These are phyloP conservation scores for Copromyces sp. DNA, from an alignment of 495 filamentous ascomycete species.

Conservation along the genomic window DNA sequence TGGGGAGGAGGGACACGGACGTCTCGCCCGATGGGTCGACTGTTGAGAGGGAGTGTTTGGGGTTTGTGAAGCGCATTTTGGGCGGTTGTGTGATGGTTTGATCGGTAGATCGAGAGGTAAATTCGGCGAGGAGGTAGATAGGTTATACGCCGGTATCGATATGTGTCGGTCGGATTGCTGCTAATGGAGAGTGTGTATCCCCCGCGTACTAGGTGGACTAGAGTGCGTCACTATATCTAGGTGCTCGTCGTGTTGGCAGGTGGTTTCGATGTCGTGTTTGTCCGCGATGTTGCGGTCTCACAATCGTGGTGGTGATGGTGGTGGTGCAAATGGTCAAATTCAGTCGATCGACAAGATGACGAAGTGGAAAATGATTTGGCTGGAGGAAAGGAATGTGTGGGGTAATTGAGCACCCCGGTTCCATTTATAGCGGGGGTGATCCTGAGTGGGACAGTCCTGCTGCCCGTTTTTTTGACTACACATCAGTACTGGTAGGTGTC, in stretches of 20 bases:
- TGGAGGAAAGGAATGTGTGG: not conserved
- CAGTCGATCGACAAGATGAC: not conserved
- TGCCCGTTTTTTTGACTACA: no score
- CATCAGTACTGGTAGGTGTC: no score
- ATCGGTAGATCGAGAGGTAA: not conserved
- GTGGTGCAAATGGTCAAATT: not conserved
- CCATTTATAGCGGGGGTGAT: not conserved
- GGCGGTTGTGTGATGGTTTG: not conserved
- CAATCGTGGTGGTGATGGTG: not conserved
- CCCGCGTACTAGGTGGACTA: not conserved
- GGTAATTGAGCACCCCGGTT: not conserved
- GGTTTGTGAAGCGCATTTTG: constrained; percentile 20
- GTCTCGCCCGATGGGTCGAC: constrained; percentile 52
- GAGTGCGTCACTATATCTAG: not conserved
- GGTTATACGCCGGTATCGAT: no score
- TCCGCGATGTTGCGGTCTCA: not conserved
- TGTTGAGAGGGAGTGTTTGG: constrained; percentile 49
- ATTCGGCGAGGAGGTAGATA: not conserved
- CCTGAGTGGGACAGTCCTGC: not conserved
- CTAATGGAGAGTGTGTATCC: not conserved
- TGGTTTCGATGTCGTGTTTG: not conserved
- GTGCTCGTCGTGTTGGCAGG: not conserved
- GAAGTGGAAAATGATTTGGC: not conserved
- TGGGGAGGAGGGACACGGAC: constrained; percentile 68
- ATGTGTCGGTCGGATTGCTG: not conserved